Evolutionary conservation across 2,329 filamentous ascomycete genomes (phyloP).

Genomic region (Penicillium sp.): DNA sequence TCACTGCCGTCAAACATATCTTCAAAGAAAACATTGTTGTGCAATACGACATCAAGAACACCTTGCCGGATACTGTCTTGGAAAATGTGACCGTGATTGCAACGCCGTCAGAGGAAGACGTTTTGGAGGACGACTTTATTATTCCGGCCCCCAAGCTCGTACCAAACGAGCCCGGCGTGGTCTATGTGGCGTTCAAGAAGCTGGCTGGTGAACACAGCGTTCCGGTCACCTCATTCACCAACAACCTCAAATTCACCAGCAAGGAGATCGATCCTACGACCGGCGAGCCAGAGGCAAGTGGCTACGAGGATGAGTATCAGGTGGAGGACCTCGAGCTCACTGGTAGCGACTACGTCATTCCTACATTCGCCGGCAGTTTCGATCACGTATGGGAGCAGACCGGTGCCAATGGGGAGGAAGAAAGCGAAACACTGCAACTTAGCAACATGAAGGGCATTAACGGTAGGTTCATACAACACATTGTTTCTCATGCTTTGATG

Average conservation of each 20-base stretch:
- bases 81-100: conserved; percentile 83
- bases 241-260: conserved; percentile 91
- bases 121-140: conserved; percentile 78
- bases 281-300: conserved; percentile 81
- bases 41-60: conserved; percentile 98
- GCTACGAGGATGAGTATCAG: conserved; percentile 97
- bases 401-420: conserved; percentile 80
- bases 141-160: conserved; percentile 76
- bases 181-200: conserved; percentile 94
- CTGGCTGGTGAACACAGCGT: conserved; percentile 68
- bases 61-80: conserved; percentile 79
- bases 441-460: conserved; percentile 85
- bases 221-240: conserved; percentile 76
- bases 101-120: conserved; percentile 70
- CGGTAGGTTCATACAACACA: conserved; percentile 54
- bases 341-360: conserved; percentile 89
- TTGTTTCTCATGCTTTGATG: conserved; percentile 14
- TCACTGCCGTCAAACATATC: conserved; percentile 88
- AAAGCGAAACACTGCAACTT: conserved; percentile 83
- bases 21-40: conserved; percentile 96
- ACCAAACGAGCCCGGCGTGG: conserved; percentile 81
- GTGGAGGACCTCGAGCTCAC: conserved; percentile 86
- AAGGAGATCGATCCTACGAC: conserved; percentile 96
- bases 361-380: conserved; percentile 90
- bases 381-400: conserved; percentile 93